A percentile compares a stretch with the other conserved stretches of the same genome.
Conservation (phyloP, 108 stramenopile species). For the Aurantiochytrium sp. region DNA sequence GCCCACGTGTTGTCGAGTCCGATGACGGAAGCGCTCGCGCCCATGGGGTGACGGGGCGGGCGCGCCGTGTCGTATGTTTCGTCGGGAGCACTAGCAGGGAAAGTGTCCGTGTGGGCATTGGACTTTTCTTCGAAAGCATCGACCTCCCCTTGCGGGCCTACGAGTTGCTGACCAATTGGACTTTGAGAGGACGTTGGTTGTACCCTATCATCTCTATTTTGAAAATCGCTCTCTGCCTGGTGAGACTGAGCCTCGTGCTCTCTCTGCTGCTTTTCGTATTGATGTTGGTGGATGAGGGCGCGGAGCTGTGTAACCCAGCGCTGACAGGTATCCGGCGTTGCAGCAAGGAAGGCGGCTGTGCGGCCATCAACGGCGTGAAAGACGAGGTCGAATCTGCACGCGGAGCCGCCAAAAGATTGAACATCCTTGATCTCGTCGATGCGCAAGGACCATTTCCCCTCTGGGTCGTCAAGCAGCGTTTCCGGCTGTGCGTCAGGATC, state of each 20-base stretch:
- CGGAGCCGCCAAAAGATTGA: background rate
- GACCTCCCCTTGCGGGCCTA: no score
- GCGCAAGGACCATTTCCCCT: background rate
- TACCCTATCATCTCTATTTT: no score
- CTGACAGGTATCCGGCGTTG: background rate
- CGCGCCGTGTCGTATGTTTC: no score
- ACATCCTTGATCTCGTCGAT: background rate
- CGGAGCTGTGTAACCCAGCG: background rate
- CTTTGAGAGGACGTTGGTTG: no score
- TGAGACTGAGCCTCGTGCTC: background rate
- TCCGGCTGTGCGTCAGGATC: background rate
- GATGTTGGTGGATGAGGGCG: background rate
- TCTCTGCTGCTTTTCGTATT: background rate
- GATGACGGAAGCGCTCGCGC: background rate
- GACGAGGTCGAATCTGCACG: background rate
- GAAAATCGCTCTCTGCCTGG: no score
- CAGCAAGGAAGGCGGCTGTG: background rate
- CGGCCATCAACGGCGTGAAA: background rate
- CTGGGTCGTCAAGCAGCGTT: background rate
- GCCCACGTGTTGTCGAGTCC: background rate
- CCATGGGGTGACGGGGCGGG: no score
- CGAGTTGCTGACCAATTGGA: no score
- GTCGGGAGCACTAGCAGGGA: no score
- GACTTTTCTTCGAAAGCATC: no score
- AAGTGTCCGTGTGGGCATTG: no score